Conservation (phyloP, 495 filamentous ascomycete genomes). For the Collariella sp. region DNA sequence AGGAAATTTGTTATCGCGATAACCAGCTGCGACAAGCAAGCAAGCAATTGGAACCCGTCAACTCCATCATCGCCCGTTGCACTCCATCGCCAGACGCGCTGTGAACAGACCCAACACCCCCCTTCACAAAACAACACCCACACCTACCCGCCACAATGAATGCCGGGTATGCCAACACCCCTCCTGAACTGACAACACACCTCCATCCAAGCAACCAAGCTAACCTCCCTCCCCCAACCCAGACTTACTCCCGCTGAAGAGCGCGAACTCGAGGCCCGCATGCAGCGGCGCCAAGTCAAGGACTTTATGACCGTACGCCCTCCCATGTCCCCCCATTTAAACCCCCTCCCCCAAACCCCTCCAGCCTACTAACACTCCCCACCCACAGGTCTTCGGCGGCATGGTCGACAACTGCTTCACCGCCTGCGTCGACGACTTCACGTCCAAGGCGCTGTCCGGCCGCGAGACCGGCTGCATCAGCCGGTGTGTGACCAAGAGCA, state of each 20-base stretch:
- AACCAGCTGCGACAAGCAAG: background rate
- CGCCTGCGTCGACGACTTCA: constrained; percentile 96
- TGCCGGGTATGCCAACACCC: constrained; percentile 1
- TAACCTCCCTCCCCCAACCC: constrained; percentile 3
- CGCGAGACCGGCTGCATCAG: constrained; percentile 85
- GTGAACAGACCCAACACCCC: background rate
- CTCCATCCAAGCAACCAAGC: constrained; percentile 4
- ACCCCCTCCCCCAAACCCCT: background rate
- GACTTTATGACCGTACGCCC: constrained; percentile 87
- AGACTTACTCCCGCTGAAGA: constrained; percentile 74
- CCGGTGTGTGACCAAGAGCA: constrained; percentile 90
- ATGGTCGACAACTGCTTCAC: constrained; percentile 94
- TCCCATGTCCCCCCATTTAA: background rate
- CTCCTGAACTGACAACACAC: background rate
- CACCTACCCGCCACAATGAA: constrained; percentile 6
- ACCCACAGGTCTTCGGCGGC: constrained; percentile 81
- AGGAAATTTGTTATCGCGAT: constrained; percentile 13
- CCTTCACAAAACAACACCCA: background rate
- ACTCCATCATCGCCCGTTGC: background rate
- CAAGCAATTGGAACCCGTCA: background rate
- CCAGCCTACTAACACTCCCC: constrained; percentile 4
- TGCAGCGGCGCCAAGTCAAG: constrained; percentile 96
- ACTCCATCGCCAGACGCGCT: background rate
- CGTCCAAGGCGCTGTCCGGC: constrained; percentile 79
- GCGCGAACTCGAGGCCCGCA: constrained; percentile 80